These are phyloP conservation scores for Antrodiella citrinella DNA, from an alignment of 768 basidiomycete genomes.

Conservation along the genomic window DNA sequence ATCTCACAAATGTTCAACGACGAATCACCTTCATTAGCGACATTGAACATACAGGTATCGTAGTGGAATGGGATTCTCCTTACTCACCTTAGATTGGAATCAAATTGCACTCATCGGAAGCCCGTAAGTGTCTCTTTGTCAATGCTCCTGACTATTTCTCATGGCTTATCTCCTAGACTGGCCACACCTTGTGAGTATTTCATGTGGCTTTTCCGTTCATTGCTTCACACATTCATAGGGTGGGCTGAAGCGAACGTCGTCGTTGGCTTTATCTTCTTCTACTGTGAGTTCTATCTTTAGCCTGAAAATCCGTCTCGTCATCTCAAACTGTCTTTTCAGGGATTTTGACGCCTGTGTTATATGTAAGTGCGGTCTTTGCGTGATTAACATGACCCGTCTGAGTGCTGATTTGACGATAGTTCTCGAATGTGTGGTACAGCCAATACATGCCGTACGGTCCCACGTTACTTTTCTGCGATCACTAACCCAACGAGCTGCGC, in stretches of 20 bases:
- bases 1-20: background rate
- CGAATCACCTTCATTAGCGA: background rate
- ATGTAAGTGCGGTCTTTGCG: constrained; percentile 42
- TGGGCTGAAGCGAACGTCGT: constrained; percentile 68
- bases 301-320: background rate
- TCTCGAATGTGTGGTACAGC: constrained; percentile 44
- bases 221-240: constrained; percentile 52
- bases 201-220: constrained; percentile 31
- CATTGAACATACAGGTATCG: constrained; percentile 16
- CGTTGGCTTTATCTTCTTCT: constrained; percentile 36
- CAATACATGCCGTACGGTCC: constrained; percentile 47
- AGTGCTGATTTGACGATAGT: background rate
- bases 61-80: constrained; percentile 40
- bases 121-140: constrained; percentile 33
- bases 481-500: background rate
- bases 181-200: too few relatives aligned
- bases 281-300: constrained; percentile 22
- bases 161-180: constrained; percentile 9
- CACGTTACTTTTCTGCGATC: background rate
- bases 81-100: constrained; percentile 73
- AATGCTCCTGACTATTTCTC: constrained; percentile 1
- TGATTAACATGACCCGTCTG: too few relatives aligned
- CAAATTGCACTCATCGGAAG: constrained; percentile 66
- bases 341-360: constrained; percentile 31
- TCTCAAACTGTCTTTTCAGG: too few relatives aligned